These are phyloP conservation scores for Malassezia japonica DNA, from an alignment of 1,284 basidiomycete species.

Conservation along the genomic window DNA sequence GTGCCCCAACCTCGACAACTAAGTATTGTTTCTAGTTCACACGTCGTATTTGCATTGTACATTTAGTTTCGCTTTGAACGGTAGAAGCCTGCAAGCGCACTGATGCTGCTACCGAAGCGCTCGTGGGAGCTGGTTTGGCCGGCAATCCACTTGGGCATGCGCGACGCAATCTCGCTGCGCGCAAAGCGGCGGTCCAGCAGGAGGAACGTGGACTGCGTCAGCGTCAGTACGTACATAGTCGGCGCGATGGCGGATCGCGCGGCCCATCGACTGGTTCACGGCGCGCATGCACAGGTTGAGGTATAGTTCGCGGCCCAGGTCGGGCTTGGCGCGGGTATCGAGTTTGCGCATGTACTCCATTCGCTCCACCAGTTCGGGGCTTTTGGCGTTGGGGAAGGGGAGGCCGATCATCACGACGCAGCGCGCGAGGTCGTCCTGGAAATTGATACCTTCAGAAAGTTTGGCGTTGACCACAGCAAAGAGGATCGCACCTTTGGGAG, in stretches of 20 bases:
- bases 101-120: conserved; percentile 65
- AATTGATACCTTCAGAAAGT: conserved; percentile 92
- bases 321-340: neutral
- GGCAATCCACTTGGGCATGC: conserved; percentile 57
- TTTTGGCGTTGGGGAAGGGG: conserved; percentile 85
- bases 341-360: conserved; percentile 54
- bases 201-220: conserved; percentile 30
- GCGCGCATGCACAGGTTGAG: conserved; percentile 68
- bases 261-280: conserved; percentile 85
- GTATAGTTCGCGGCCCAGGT: conserved; percentile 36
- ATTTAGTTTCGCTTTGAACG: conserved; percentile 7
- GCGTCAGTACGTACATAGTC: conserved; percentile 22
- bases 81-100: conserved; percentile 52
- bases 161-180: conserved; percentile 27
- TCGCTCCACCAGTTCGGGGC: conserved; percentile 77
- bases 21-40: neutral
- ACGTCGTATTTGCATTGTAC: neutral
- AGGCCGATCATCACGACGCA: conserved; percentile 78
- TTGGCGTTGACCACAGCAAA: conserved; percentile 93
- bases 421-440: conserved; percentile 69
- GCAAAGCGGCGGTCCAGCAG: conserved; percentile 38
- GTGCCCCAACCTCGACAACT: conserved; percentile 22
- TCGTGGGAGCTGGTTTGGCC: conserved; percentile 58
- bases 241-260: conserved; percentile 42
- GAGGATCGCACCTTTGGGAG: conserved; percentile 40